A percentile compares a stretch with the other conserved stretches of the same genome.
Evolutionary conservation across 2,329 filamentous ascomycete species (phyloP).

Genomic region (Colletotrichum sp.): DNA sequence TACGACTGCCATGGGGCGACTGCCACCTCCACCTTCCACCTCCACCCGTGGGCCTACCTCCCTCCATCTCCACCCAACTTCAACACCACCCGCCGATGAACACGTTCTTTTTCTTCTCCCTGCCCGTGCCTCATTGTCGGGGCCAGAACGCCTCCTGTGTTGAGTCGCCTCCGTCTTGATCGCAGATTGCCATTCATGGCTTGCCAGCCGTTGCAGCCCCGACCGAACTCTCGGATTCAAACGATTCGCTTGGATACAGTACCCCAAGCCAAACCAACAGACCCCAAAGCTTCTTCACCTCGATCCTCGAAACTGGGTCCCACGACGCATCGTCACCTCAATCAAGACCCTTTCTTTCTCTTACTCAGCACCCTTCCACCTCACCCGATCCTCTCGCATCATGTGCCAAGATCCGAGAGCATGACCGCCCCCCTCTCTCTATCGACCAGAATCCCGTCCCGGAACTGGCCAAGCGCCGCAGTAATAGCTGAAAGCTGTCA

Average conservation of each 20-base stretch:
- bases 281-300: not conserved
- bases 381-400: not conserved
- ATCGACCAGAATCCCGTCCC: not conserved
- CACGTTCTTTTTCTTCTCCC: not conserved
- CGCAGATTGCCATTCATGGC: slow-evolving; percentile 15
- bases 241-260: slow-evolving; percentile 1
- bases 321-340: not conserved
- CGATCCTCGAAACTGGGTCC: not conserved
- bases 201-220: slow-evolving; percentile 16
- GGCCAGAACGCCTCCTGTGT: slow-evolving; percentile 13
- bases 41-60: not conserved
- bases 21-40: not conserved
- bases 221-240: slow-evolving; percentile 6
- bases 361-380: not conserved
- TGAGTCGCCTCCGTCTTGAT: slow-evolving; percentile 3
- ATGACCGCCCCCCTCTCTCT: not conserved
- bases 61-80: not conserved
- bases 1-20: not conserved
- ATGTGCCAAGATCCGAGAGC: not conserved
- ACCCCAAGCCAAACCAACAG: not conserved
- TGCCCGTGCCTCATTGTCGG: slow-evolving; percentile 6
- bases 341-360: not conserved
- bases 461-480: slow-evolving; percentile 8
- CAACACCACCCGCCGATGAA: not conserved
- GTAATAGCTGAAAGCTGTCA: slow-evolving; percentile 2